Base-by-base conservation (phyloP, 768 basidiomycete genomes). In the Boletus subcaerulescens region DNA sequence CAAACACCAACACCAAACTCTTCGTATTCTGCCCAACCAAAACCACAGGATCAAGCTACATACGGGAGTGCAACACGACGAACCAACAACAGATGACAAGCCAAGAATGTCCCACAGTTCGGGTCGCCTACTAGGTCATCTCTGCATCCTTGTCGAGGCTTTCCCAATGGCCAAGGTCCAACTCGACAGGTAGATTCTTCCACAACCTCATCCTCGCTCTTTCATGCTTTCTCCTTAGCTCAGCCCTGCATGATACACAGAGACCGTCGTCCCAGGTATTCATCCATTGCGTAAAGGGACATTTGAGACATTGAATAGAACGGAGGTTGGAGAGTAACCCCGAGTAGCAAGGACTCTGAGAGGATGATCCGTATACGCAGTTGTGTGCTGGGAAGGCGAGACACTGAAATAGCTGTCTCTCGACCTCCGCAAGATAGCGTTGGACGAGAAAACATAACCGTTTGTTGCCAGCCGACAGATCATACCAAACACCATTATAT, bases 101-200 rank as follows among this genome's bases (percentile, higher is more conserved):
- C 33, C 33, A 9, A 29, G 26, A 9, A 29, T 9, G 2, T 29
- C 29, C 29, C 26, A 26, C 26, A 29, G 9, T 29, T 9, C 8
- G 9, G 29, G 29, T 9, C 29, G 8, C 29, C 29, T 2, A 35
- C 33, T 22, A 48, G 17, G 4, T 14, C 12, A 50, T 20, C n/a
- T 50, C 48, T 31, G 22, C 32, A 4, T 46, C 46, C 20, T 52
- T 42, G 20, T 51, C 58, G 11, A 60, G 33, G 11, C 46, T 43
- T 18, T 56, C 50, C 58, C 60, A 60, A 24, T 14, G 4, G 4
- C 45, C 40, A 29, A 60, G 48, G 22, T 42, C 53, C 47, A 60
- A 31, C 2, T 8, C 13, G 18, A 47, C 18, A 6, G 54, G 54
- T 3, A 61, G 17, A 18, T 36, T 18, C 6, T 38, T 17, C 61